These are phyloP conservation scores for Penicillium sp. DNA, from an alignment of 2,329 filamentous ascomycete genomes.

Conservation along the genomic window DNA sequence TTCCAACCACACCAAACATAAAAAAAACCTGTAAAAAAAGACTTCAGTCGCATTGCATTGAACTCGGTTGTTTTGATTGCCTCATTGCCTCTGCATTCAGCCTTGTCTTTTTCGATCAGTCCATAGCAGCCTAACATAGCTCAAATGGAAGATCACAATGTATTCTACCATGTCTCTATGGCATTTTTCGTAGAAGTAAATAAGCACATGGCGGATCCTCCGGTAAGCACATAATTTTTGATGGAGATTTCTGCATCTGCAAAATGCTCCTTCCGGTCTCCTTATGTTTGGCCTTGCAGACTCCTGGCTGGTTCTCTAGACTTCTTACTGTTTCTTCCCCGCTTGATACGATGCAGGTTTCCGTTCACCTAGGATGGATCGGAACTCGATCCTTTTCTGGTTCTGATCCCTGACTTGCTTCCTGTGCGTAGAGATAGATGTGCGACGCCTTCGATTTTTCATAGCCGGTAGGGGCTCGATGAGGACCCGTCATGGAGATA, in stretches of 20 bases:
- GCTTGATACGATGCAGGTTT: too few relatives aligned
- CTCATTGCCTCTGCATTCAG: conserved; percentile 9
- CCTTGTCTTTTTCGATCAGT: conserved; percentile 12
- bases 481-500: background rate
- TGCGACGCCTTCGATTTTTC: too few relatives aligned
- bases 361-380: too few relatives aligned
- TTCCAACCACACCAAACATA: conserved; percentile 10
- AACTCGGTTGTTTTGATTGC: conserved; percentile 12
- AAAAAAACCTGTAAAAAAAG: conserved; percentile 14
- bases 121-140: conserved; percentile 7
- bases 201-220: background rate
- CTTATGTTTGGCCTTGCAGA: too few relatives aligned
- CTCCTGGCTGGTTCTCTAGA: too few relatives aligned
- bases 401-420: too few relatives aligned
- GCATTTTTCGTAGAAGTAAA: background rate
- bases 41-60: conserved; percentile 12
- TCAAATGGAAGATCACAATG: conserved; percentile 22
- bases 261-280: too few relatives aligned
- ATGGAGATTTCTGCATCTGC: too few relatives aligned
- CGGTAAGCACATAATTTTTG: background rate
- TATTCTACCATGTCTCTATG: conserved; percentile 15
- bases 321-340: too few relatives aligned
- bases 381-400: too few relatives aligned
- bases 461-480: too few relatives aligned
- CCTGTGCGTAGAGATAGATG: too few relatives aligned